These are phyloP conservation scores for Gentiana dahurica DNA, from an alignment of 257 asterid species.

Conservation along the genomic window DNA sequence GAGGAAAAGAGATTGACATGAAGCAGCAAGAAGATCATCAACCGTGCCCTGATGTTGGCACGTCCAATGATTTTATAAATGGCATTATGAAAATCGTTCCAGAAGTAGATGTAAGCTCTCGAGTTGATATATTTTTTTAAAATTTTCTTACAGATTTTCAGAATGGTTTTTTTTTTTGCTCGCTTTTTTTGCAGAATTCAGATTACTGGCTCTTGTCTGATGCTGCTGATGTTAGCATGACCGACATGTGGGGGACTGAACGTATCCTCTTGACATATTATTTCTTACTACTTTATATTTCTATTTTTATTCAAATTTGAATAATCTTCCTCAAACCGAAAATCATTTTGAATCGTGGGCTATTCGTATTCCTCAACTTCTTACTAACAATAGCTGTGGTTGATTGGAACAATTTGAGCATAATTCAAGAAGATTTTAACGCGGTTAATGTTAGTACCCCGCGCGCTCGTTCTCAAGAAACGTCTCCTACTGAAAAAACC, in stretches of 20 bases:
- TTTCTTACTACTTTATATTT: too few relatives aligned
- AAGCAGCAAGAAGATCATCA: slow-evolving; percentile 41
- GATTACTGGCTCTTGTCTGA: slow-evolving; percentile 66
- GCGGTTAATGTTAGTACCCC: slow-evolving; percentile 29
- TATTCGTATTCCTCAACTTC: slow-evolving; percentile 28
- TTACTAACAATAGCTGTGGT: slow-evolving; percentile 17
- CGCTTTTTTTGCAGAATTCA: slow-evolving; percentile 38
- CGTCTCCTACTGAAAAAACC: slow-evolving; percentile 21
- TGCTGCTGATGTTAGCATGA: slow-evolving; percentile 52
- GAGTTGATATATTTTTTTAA: background rate
- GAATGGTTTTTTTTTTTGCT: too few relatives aligned
- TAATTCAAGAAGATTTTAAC: slow-evolving; percentile 26
- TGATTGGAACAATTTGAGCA: slow-evolving; percentile 42
- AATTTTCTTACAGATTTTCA: background rate
- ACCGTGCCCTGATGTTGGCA: slow-evolving; percentile 40
- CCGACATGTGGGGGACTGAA: slow-evolving; percentile 65
- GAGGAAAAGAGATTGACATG: slow-evolving; percentile 31
- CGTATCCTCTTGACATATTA: slow-evolving; percentile 40
- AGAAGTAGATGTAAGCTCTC: slow-evolving; percentile 73
- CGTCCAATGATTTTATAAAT: slow-evolving; percentile 61
- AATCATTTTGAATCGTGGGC: background rate
- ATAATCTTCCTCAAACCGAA: slow-evolving; percentile 1
- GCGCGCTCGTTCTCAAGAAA: slow-evolving; percentile 28
- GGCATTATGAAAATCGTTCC: slow-evolving; percentile 89
- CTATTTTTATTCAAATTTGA: background rate